These are phyloP conservation scores for Pulveroboletus frians DNA, from an alignment of 768 basidiomycete species.

Conservation along the genomic window DNA sequence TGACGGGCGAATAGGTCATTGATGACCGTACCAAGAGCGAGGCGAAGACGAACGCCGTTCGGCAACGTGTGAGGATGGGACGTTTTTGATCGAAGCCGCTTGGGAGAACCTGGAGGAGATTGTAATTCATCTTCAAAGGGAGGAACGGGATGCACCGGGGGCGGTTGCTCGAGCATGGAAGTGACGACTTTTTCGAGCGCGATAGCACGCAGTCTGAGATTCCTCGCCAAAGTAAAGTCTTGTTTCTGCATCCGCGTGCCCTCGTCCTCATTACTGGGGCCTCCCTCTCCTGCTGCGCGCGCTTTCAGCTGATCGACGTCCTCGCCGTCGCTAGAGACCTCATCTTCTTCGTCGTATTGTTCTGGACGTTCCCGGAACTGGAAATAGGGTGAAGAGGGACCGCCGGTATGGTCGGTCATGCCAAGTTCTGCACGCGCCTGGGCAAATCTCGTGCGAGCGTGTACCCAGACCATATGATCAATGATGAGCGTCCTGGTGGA, in stretches of 20 bases:
- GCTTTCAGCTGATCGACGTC: conserved; percentile 40
- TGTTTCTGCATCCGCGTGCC: conserved; percentile 52
- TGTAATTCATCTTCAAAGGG: conserved; percentile 45
- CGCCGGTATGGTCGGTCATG: conserved; percentile 79
- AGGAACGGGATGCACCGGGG: conserved; percentile 50
- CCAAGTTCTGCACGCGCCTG: conserved; percentile 83
- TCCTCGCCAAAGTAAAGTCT: conserved; percentile 58
- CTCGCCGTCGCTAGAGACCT: conserved; percentile 62
- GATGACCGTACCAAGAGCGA: conserved; percentile 70
- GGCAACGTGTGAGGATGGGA: conserved; percentile 61
- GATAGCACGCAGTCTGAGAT: conserved; percentile 67
- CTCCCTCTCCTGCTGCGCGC: conserved; percentile 47
- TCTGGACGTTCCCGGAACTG: conserved; percentile 65
- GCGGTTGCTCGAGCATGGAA: conserved; percentile 77
- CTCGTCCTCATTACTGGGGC: conserved; percentile 52
- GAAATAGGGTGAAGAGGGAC: conserved; percentile 55
- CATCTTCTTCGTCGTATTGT: conserved; percentile 72
- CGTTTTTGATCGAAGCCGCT: conserved; percentile 27
- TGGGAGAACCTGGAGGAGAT: conserved; percentile 51
- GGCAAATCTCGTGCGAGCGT: conserved; percentile 72
- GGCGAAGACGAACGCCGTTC: conserved; percentile 73
- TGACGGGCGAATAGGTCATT: conserved; percentile 80
- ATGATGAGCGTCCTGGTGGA: conserved; percentile 84
- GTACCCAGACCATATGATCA: conserved; percentile 84
- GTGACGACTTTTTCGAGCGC: conserved; percentile 79